Evolutionary conservation across 768 basidiomycete genomes (phyloP), one percentile per base, ranked within the genome.

Genomic region (Boletellus ananiceps): DNA sequence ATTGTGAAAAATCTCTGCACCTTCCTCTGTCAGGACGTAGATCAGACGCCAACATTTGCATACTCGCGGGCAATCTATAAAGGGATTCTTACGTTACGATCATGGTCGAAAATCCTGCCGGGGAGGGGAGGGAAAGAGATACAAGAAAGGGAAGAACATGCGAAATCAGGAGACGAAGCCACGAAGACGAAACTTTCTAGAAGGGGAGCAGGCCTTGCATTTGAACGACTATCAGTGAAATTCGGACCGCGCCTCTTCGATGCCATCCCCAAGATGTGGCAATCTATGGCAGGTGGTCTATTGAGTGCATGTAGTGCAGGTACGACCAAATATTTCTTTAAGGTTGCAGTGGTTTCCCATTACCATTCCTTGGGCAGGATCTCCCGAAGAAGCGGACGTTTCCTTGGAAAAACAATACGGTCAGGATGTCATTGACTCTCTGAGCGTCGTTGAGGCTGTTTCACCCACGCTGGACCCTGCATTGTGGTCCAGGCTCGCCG

Each of bases 1-100:
- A 91, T 99, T 49, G 83, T 98, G 55, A 93, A 92, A 72, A 99
- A 99, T 64, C 80, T 98, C 8, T 95, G 92, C 72, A 93, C 91
- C 0, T 98, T 98, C 70, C 73, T 98, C 5, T 98, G 95, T 62
- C 90, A 93, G 60, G 96, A 99, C 64, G 76, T 80, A 8, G 83
- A 86, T 36, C 80, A 87, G 46, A 96, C 93, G 0, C 96, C 96
- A 3, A 85, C 95, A 1, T 98, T 98, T 63, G 77, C 84, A 1
- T 79, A 77, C 59, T 72, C 74, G 8, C 79, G 82, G 44, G 81
- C 80, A 51, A 65, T 75, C 16, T 68, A 70, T 41, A 79, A 86
- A 15, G 93, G 88, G 1, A 88, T 97, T 34, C 71, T 95, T 16
- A 89, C 92, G 2, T 83, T 93, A 60, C 75, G 77, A 44, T 72